Evolutionary conservation across 2,329 filamentous ascomycete genomes (phyloP).

Genomic region (Corynespora cassiicola): DNA sequence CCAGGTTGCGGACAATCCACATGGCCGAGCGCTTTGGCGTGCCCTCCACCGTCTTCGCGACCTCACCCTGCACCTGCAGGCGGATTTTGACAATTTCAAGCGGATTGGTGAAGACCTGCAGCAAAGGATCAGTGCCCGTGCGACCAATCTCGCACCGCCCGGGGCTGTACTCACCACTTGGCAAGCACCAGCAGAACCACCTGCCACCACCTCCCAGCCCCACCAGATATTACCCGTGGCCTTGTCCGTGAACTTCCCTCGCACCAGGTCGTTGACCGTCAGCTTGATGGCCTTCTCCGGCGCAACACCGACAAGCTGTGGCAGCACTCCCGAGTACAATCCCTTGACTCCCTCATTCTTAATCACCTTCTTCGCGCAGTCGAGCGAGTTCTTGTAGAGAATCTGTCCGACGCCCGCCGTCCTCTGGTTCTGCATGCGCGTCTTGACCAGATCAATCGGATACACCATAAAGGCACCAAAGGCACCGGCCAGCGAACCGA

Average conservation of each 20-base stretch:
- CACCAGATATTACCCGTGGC: constrained; percentile 75
- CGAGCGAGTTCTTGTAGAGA: constrained; percentile 95
- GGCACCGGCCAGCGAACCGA: constrained; percentile 89
- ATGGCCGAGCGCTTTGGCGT: constrained; percentile 89
- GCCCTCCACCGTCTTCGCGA: constrained; percentile 84
- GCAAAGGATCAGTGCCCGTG: constrained; percentile 14
- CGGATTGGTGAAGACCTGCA: constrained; percentile 91
- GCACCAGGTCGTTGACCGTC: constrained; percentile 94
- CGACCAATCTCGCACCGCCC: neutral
- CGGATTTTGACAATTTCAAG: constrained; percentile 99
- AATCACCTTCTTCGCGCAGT: constrained; percentile 92
- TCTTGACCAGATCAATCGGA: constrained; percentile 98
- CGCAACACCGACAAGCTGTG: constrained; percentile 96
- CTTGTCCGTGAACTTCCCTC: constrained; percentile 75
- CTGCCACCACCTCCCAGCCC: constrained; percentile 79
- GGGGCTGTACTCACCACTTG: constrained; percentile 78
- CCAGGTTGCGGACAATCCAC: constrained; percentile 96
- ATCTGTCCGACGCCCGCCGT: constrained; percentile 77
- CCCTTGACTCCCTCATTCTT: constrained; percentile 89
- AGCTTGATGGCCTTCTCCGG: constrained; percentile 99
- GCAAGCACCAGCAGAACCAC: constrained; percentile 88
- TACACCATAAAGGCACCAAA: constrained; percentile 99
- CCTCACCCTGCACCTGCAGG: constrained; percentile 94
- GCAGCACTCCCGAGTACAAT: constrained; percentile 91
- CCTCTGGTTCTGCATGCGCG: constrained; percentile 96